A percentile compares a stretch with the other conserved stretches of the same genome.
These are phyloP conservation scores for Fulvia fulva DNA, from an alignment of 2,329 filamentous ascomycete species.

Conservation along the genomic window DNA sequence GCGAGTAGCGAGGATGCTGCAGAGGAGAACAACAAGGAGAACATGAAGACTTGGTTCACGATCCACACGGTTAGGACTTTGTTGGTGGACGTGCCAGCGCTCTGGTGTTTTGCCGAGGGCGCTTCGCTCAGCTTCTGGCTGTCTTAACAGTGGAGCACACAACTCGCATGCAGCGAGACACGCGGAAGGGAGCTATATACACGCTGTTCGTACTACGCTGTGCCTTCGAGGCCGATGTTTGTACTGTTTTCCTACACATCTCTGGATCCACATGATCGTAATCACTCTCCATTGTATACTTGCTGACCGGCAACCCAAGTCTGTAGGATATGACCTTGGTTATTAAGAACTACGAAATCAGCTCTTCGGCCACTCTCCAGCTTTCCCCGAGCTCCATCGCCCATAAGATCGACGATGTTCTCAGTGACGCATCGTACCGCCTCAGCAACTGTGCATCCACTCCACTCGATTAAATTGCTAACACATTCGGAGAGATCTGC, in stretches of 20 bases:
- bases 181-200: neutral
- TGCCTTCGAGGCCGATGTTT: neutral
- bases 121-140: conserved; percentile 25
- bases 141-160: neutral
- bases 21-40: conserved; percentile 23
- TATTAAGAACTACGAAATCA: conserved; percentile 48
- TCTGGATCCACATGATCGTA: neutral
- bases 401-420: conserved; percentile 51
- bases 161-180: neutral
- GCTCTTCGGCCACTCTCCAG: conserved; percentile 45
- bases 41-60: conserved; percentile 27
- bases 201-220: neutral
- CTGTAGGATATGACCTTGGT: conserved; percentile 45
- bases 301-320: conserved; percentile 49
- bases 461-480: conserved; percentile 46
- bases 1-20: conserved; percentile 14
- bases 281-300: conserved; percentile 46
- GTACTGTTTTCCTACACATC: no score
- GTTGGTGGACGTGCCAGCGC: conserved; percentile 26
- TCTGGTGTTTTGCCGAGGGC: conserved; percentile 31
- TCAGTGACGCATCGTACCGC: conserved; percentile 49
- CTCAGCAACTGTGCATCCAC: conserved; percentile 45
- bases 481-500: conserved; percentile 50
- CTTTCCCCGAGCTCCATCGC: conserved; percentile 41
- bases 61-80: conserved; percentile 27